Conservation (phyloP, 2,329 filamentous ascomycete genomes). For the Emergomyces africanus region DNA sequence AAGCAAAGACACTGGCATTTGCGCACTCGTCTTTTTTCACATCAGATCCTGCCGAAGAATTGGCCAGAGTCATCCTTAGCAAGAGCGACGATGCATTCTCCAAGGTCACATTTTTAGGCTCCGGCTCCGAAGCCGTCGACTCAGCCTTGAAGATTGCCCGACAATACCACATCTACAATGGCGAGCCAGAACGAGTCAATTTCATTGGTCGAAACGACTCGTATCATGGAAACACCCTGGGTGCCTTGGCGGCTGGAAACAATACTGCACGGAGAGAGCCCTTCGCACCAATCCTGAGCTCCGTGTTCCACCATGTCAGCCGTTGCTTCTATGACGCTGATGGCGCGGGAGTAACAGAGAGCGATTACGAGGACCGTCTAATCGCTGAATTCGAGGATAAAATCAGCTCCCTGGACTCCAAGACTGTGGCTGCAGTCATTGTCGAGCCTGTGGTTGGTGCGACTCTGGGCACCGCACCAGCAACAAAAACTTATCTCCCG, state of each 20-base stretch:
- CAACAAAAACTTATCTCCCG: constrained; percentile 42
- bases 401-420: neutral
- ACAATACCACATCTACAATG: constrained; percentile 36
- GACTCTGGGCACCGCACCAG: constrained; percentile 38
- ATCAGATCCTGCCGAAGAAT: constrained; percentile 27
- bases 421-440: neutral
- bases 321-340: constrained; percentile 2
- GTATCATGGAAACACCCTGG: constrained; percentile 42
- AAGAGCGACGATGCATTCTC: constrained; percentile 10
- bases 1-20: constrained; percentile 32
- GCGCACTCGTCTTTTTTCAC: constrained; percentile 34
- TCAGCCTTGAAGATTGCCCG: constrained; percentile 37
- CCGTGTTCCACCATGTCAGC: constrained; percentile 1
- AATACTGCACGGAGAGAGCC: constrained; percentile 22
- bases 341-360: neutral
- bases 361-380: neutral
- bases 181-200: constrained; percentile 24
- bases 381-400: neutral
- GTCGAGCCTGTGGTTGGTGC: neutral
- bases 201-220: constrained; percentile 35
- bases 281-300: constrained; percentile 20
- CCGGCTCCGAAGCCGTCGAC: constrained; percentile 32
- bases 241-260: constrained; percentile 31
- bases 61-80: constrained; percentile 27
- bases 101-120: constrained; percentile 14